Evolutionary conservation across 352 stramenopile genomes (phyloP).

Genomic region (Thalassiosira pacifica): DNA sequence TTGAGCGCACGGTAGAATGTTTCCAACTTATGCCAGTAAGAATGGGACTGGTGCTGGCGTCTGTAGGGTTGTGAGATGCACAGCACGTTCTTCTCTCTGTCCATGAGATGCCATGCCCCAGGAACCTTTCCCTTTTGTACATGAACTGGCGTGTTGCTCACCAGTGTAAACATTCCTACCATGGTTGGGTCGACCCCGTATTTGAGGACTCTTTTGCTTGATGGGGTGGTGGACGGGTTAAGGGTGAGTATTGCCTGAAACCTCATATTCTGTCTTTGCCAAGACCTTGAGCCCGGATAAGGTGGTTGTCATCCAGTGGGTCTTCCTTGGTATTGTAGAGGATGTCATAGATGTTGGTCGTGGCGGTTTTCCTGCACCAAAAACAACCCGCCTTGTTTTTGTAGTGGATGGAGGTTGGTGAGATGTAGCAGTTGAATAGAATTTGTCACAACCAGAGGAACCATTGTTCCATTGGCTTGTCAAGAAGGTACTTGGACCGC

Average conservation of each 20-base stretch:
- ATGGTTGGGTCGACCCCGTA: no score
- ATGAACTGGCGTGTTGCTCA: not conserved
- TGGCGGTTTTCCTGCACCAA: no score
- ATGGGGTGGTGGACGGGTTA: no score
- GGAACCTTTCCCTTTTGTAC: not conserved
- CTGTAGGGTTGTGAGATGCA: not conserved
- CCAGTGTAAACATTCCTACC: not conserved
- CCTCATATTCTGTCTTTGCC: no score
- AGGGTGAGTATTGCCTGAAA: no score
- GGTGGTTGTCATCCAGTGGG: no score
- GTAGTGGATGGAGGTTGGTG: not conserved
- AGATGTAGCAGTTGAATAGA: not conserved
- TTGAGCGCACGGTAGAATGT: not conserved
- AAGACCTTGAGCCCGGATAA: no score
- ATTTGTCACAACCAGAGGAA: not conserved
- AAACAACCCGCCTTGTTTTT: no score
- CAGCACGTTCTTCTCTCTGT: not conserved
- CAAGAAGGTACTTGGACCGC: not conserved
- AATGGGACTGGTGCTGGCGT: not conserved
- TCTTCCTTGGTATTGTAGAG: no score
- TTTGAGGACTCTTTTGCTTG: no score
- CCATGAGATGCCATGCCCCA: not conserved
- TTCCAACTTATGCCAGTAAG: not conserved
- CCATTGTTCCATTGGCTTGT: not conserved
- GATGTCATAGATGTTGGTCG: no score